These are phyloP conservation scores for Lathyrus tuberosus DNA, from an alignment of 306 rosid species.

Conservation along the genomic window DNA sequence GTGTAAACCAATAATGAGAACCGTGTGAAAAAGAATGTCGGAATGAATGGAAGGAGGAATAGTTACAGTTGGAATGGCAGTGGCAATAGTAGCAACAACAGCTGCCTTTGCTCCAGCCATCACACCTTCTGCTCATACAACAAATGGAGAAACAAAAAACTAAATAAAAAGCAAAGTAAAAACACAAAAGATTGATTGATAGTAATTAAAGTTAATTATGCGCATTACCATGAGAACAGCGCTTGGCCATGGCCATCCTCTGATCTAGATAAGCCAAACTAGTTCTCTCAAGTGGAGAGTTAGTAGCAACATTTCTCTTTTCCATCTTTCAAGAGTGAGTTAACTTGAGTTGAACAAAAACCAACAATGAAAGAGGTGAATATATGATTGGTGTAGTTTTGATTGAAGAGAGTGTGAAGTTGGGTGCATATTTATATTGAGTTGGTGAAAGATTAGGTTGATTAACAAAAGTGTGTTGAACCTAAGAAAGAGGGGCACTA, in stretches of 20 bases:
- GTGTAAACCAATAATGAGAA: not conserved
- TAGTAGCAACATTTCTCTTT: slow-evolving; percentile 53
- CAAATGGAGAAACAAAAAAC: not conserved
- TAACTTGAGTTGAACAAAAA: slow-evolving; percentile 3
- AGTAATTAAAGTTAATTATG: not conserved
- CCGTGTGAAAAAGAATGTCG: not conserved
- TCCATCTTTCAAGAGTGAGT: slow-evolving; percentile 63
- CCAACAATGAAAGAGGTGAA: not conserved
- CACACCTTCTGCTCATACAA: slow-evolving; percentile 72
- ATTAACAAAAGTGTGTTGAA: not conserved
- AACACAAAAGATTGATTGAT: not conserved
- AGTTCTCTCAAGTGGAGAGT: slow-evolving; percentile 58
- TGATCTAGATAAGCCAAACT: slow-evolving; percentile 69
- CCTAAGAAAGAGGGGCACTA: not conserved
- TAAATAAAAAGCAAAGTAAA: not conserved
- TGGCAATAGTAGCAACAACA: slow-evolving; percentile 76
- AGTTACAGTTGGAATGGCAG: slow-evolving; percentile 92
- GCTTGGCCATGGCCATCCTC: slow-evolving; percentile 85
- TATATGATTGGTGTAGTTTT: slow-evolving; percentile 17
- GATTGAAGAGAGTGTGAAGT: slow-evolving; percentile 41
- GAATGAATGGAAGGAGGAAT: not conserved
- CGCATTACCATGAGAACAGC: slow-evolving; percentile 67
- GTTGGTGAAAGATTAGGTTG: slow-evolving; percentile 5
- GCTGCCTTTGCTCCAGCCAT: slow-evolving; percentile 98
- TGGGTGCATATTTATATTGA: slow-evolving; percentile 51